Conservation (phyloP, 78 protist species). For the Dictyostelium intermedium region DNA sequence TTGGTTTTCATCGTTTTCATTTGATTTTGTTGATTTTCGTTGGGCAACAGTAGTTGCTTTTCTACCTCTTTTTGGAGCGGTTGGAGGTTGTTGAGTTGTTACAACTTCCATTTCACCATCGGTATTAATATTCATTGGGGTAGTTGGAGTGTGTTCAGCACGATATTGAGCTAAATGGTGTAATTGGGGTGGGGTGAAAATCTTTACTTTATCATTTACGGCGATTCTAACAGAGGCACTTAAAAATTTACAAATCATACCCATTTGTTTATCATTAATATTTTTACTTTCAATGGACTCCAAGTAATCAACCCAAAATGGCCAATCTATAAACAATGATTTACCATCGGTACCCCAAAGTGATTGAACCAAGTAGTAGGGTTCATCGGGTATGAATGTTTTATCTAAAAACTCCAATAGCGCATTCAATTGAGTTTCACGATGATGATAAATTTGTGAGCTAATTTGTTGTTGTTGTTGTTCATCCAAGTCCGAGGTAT, state of each 20-base stretch:
- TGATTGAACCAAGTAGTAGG: conserved; percentile 32
- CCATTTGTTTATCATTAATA: neutral
- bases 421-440: conserved; percentile 18
- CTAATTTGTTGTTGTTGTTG: neutral
- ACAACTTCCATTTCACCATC: neutral
- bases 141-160: neutral
- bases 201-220: neutral
- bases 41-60: neutral
- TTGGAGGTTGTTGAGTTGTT: neutral
- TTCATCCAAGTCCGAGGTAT: neutral
- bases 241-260: neutral
- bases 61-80: neutral
- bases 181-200: neutral
- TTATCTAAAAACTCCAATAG: conserved; percentile 25
- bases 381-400: neutral
- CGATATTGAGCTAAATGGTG: neutral
- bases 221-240: conserved; percentile 24
- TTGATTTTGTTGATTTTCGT: neutral
- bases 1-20: neutral
- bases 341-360: conserved; percentile 10
- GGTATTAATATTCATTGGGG: neutral
- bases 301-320: conserved; percentile 19
- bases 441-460: neutral
- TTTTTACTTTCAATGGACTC: conserved; percentile 2
- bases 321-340: conserved; percentile 24